Evolutionary conservation across 1,284 basidiomycete species (phyloP).

Genomic region (Hortiboletus rubellus): DNA sequence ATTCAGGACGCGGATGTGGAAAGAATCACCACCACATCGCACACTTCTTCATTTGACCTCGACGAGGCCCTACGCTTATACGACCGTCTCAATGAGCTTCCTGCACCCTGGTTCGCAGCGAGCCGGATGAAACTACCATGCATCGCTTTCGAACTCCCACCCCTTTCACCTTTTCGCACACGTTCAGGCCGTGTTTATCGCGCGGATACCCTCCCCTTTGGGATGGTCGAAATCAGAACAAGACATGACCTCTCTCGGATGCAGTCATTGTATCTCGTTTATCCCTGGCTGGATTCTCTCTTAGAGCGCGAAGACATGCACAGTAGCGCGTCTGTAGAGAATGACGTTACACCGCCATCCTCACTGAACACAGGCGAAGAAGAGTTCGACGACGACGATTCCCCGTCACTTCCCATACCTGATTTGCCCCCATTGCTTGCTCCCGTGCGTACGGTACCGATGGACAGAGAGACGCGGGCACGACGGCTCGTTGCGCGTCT

Average conservation of each 20-base stretch:
- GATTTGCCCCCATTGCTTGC: too few relatives aligned
- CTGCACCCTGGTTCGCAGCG: not conserved
- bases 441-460: not conserved
- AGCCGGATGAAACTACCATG: conserved; percentile 2
- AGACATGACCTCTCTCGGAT: not conserved
- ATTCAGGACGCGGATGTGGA: not conserved
- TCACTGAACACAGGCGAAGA: not conserved
- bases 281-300: not conserved
- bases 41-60: not conserved
- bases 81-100: not conserved
- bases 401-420: not conserved
- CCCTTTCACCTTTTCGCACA: not conserved
- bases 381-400: not conserved
- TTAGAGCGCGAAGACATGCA: not conserved
- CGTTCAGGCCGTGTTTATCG: not conserved
- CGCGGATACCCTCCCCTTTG: not conserved
- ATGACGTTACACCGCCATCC: not conserved
- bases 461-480: not conserved
- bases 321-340: too few relatives aligned
- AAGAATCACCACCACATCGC: not conserved
- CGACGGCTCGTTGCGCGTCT: not conserved
- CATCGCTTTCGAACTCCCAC: not conserved
- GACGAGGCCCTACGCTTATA: not conserved
- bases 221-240: not conserved
- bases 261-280: not conserved